Percentiles rank a stretch among this genome's conserved stretches.
phyloP scores from a whole-genome alignment of 2,329 filamentous ascomycete genomes.

The Chrysoporthe deuterocubensis region DNA sequence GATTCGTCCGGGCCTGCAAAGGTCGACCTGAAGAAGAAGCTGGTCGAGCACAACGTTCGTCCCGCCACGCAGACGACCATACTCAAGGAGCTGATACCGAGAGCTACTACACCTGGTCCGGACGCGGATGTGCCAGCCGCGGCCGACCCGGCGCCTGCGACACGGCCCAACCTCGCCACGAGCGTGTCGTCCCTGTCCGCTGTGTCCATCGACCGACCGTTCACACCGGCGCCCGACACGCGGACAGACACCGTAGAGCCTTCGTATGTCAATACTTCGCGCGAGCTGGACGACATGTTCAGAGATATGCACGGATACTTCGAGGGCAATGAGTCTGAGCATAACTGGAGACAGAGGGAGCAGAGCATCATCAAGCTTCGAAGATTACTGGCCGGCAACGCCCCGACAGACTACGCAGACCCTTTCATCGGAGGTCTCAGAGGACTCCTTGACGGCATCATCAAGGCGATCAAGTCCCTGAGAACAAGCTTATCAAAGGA shows the following conservation, averaged over 20 bases:
- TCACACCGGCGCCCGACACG: conserved; percentile 66
- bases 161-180: conserved; percentile 49
- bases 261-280: conserved; percentile 78
- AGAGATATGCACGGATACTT: conserved; percentile 80
- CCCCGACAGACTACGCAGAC: conserved; percentile 73
- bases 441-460: conserved; percentile 79
- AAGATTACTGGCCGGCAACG: conserved; percentile 81
- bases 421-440: conserved; percentile 74
- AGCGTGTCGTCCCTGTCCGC: conserved; percentile 61
- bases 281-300: conserved; percentile 88
- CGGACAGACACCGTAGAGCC: conserved; percentile 76
- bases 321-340: conserved; percentile 86
- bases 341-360: conserved; percentile 89
- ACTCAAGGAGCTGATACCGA: conserved; percentile 70
- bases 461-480: conserved; percentile 82
- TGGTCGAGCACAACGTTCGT: conserved; percentile 82
- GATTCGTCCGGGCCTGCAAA: conserved; percentile 82
- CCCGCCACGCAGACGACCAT: conserved; percentile 85
- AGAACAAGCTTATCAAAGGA: conserved; percentile 90
- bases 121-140: conserved; percentile 15
- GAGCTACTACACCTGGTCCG: conserved; percentile 33
- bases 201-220: conserved; percentile 53
- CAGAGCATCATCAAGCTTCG: conserved; percentile 78
- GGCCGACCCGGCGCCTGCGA: conserved; percentile 39
- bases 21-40: conserved; percentile 83